phyloP scores from a whole-genome alignment of 768 basidiomycete genomes.

The Phlebiopsis gigantea region DNA sequence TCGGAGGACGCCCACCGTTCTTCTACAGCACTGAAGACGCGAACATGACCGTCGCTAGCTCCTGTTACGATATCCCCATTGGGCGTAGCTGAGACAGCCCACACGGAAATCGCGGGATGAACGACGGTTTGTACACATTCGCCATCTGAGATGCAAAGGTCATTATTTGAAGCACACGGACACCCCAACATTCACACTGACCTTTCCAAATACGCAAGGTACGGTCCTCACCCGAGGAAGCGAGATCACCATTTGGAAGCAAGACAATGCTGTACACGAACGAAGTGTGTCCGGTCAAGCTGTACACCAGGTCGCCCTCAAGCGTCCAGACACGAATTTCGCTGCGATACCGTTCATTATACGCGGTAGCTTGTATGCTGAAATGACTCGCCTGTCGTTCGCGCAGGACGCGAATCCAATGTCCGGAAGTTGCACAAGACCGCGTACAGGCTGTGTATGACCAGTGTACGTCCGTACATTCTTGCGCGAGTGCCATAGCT shows the following conservation, averaged over 20 bases:
- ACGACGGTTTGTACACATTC: conserved; percentile 85
- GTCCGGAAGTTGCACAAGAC: conserved; percentile 72
- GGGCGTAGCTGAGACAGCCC: conserved; percentile 84
- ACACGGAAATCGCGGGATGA: conserved; percentile 96
- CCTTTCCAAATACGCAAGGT: conserved; percentile 90
- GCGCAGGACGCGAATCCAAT: conserved; percentile 94
- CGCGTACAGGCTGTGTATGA: conserved; percentile 90
- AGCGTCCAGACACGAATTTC: conserved; percentile 92
- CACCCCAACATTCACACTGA: no score
- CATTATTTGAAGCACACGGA: no score
- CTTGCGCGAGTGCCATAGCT: conserved; percentile 79
- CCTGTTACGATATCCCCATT: conserved; percentile 93
- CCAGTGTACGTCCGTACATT: conserved; percentile 71
- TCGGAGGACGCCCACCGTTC: conserved; percentile 67
- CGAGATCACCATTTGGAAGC: conserved; percentile 74
- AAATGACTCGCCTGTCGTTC: conserved; percentile 72
- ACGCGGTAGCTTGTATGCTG: background rate
- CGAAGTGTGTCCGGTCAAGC: conserved; percentile 91
- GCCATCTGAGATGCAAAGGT: conserved; percentile 48
- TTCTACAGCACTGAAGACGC: conserved; percentile 75
- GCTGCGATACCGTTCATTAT: conserved; percentile 34
- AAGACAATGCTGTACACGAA: conserved; percentile 91
- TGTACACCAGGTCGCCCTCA: conserved; percentile 69
- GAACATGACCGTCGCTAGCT: conserved; percentile 80
- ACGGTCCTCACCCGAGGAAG: conserved; percentile 94